Percentiles rank a stretch among this genome's conserved stretches.
phyloP scores from a whole-genome alignment of 2,329 filamentous ascomycete species.

The Hirsutella thompsonii region DNA sequence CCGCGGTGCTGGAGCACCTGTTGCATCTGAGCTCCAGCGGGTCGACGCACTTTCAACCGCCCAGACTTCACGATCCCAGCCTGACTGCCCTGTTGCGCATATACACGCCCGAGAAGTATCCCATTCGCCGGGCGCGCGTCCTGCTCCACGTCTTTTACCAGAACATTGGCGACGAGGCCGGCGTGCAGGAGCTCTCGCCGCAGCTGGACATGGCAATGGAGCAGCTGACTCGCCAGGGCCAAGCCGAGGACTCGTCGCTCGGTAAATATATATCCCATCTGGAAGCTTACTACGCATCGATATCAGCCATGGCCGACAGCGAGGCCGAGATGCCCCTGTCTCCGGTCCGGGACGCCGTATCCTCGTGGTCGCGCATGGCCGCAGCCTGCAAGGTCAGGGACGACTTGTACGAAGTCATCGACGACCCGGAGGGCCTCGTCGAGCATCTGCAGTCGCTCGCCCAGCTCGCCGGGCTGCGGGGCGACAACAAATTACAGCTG shows the following conservation, averaged over 20 bases:
- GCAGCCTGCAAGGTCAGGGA: slow-evolving; percentile 22
- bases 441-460: slow-evolving; percentile 35
- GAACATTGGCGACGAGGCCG: slow-evolving; percentile 30
- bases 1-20: slow-evolving; percentile 47
- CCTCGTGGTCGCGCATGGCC: slow-evolving; percentile 30
- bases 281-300: slow-evolving; percentile 28
- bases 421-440: slow-evolving; percentile 35
- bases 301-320: slow-evolving; percentile 27
- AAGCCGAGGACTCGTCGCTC: slow-evolving; percentile 32
- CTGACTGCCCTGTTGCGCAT: slow-evolving; percentile 34
- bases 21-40: slow-evolving; percentile 34
- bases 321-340: slow-evolving; percentile 17
- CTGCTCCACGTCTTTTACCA: slow-evolving; percentile 35
- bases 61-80: slow-evolving; percentile 30
- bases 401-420: slow-evolving; percentile 31
- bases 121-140: slow-evolving; percentile 38
- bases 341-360: slow-evolving; percentile 23
- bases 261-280: slow-evolving; percentile 34
- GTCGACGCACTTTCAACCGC: slow-evolving; percentile 17
- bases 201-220: slow-evolving; percentile 25
- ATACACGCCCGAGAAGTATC: slow-evolving; percentile 35
- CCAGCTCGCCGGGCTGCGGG: slow-evolving; percentile 38
- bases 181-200: slow-evolving; percentile 23
- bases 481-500: slow-evolving; percentile 32
- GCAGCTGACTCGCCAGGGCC: slow-evolving; percentile 20